phyloP scores from a whole-genome alignment of 2,329 filamentous ascomycete genomes.

The Ceratocystis albifundus region DNA sequence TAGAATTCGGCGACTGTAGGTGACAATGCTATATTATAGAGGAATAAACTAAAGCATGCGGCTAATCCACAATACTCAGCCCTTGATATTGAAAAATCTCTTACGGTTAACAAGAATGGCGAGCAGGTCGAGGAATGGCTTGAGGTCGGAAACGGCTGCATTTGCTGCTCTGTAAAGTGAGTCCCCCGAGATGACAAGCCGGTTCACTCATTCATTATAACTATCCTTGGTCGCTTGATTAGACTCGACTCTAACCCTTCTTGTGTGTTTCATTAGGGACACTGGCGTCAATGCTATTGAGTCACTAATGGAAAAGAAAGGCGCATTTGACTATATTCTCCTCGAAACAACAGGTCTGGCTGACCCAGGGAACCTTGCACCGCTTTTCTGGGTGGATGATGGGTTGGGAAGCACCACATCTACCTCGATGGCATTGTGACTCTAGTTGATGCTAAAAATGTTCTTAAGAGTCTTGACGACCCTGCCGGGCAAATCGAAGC shows the following conservation, averaged over 20 bases:
- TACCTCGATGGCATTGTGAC: slow-evolving; percentile 96
- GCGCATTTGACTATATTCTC: slow-evolving; percentile 92
- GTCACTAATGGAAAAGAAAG: slow-evolving; percentile 85
- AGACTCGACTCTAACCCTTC: not conserved
- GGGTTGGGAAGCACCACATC: slow-evolving; percentile 85
- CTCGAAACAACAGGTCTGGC: slow-evolving; percentile 92
- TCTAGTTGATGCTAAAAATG: slow-evolving; percentile 88
- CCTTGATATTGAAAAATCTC: slow-evolving; percentile 86
- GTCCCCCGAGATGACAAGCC: slow-evolving; percentile 11
- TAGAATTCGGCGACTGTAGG: slow-evolving; percentile 73
- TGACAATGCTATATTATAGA: slow-evolving; percentile 18
- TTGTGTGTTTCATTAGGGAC: slow-evolving; percentile 45
- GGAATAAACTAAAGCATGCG: slow-evolving; percentile 23
- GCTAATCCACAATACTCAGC: slow-evolving; percentile 39
- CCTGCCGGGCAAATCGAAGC: slow-evolving; percentile 43
- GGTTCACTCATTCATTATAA: not conserved
- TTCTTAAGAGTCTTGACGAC: slow-evolving; percentile 70
- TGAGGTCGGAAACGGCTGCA: slow-evolving; percentile 89
- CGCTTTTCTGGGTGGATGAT: slow-evolving; percentile 95
- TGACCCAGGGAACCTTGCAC: slow-evolving; percentile 89
- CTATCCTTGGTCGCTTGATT: not conserved
- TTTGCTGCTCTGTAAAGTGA: slow-evolving; percentile 94
- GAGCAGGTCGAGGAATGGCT: slow-evolving; percentile 88
- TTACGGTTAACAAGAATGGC: slow-evolving; percentile 77
- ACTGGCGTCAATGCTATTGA: slow-evolving; percentile 90